phyloP scores from a whole-genome alignment of 495 filamentous ascomycete species.

The Aspergillus indologenus region DNA sequence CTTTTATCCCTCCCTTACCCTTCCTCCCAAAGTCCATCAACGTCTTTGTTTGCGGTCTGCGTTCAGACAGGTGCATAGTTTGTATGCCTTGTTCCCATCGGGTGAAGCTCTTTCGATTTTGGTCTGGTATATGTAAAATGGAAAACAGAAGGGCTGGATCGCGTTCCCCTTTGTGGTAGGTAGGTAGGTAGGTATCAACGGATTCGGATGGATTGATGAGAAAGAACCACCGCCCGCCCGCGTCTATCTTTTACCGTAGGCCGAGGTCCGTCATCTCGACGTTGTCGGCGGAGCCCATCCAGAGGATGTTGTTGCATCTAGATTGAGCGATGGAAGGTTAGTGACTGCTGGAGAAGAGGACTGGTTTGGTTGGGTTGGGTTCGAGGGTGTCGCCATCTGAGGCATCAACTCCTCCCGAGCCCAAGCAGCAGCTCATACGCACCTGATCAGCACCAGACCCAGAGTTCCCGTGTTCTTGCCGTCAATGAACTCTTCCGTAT shows the following conservation, averaged over 20 bases:
- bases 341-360: not conserved
- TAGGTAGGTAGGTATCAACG: not conserved
- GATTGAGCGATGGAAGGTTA: not conserved
- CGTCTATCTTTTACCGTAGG: constrained; percentile 32
- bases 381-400: not conserved
- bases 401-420: not conserved
- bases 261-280: constrained; percentile 56
- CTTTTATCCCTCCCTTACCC: too few species aligned
- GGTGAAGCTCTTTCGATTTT: too few species aligned
- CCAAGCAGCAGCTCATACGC: constrained; percentile 19
- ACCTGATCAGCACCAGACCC: constrained; percentile 92
- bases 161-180: too few species aligned
- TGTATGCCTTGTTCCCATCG: too few species aligned
- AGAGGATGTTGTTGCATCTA: constrained; percentile 95
- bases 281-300: constrained; percentile 65
- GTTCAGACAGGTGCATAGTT: too few species aligned
- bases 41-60: too few species aligned
- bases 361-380: too few species aligned
- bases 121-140: too few species aligned
- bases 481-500: constrained; percentile 88
- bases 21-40: too few species aligned
- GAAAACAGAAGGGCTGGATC: too few species aligned
- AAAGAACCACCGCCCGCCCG: not conserved
- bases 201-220: not conserved
- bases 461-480: constrained; percentile 78